Conservation (phyloP, 306 rosid genomes). For the Gastrolobium bilobum region DNA sequence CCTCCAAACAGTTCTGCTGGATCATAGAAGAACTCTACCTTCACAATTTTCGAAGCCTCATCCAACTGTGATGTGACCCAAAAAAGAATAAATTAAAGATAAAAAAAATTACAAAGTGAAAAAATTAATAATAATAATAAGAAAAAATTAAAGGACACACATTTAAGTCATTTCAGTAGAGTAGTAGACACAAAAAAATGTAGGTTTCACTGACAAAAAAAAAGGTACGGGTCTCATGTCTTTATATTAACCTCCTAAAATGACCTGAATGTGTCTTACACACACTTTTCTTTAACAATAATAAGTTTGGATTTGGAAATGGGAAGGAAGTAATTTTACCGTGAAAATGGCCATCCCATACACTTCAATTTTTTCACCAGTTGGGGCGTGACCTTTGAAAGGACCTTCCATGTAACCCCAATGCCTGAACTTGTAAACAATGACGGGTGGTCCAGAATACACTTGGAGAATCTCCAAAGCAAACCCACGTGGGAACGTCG, state of each 20-base stretch:
- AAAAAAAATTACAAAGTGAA: no score
- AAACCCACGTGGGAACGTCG: slow-evolving; percentile 77
- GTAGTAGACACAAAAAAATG: no score
- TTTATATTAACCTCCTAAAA: no score
- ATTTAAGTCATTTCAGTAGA: no score
- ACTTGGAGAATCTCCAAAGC: slow-evolving; percentile 67
- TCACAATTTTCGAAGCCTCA: slow-evolving; percentile 58
- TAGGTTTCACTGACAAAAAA: no score
- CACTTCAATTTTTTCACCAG: slow-evolving; percentile 60
- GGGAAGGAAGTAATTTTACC: slow-evolving; percentile 39
- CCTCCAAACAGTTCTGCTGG: slow-evolving; percentile 71
- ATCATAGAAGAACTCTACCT: slow-evolving; percentile 81
- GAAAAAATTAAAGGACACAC: no score
- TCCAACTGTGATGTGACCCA: slow-evolving; percentile 59
- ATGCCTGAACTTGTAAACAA: slow-evolving; percentile 76
- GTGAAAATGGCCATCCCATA: slow-evolving; percentile 65
- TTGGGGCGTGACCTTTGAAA: slow-evolving; percentile 71
- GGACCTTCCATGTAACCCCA: slow-evolving; percentile 89
- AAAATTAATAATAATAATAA: no score
- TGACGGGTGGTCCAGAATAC: slow-evolving; percentile 67
- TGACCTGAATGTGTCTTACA: no score
- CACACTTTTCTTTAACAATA: no score
- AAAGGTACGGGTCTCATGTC: no score
- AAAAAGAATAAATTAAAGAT: not conserved
- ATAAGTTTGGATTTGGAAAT: no score